Conservation (phyloP, 495 filamentous ascomycete genomes). For the Tuber umbilicatum region DNA sequence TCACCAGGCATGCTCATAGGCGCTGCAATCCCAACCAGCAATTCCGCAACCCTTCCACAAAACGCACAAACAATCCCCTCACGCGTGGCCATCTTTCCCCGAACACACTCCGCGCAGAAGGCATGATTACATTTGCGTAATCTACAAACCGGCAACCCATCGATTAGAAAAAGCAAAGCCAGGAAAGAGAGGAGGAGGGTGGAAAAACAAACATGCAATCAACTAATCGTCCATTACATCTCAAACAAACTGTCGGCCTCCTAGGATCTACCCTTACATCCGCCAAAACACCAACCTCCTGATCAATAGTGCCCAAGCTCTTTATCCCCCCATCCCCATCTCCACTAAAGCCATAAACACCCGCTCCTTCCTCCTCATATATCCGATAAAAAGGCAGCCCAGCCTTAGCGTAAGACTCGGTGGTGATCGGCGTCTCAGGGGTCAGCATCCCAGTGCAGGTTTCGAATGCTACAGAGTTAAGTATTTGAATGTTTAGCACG, state of each 20-base stretch:
- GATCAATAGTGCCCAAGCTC: conserved; percentile 11
- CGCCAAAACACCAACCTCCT: not conserved
- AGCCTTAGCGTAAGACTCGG: conserved; percentile 38
- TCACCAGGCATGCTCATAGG: conserved; percentile 30
- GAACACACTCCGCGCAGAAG: conserved; percentile 22
- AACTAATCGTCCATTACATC: not conserved
- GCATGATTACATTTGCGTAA: conserved; percentile 22
- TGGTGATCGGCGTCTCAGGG: conserved; percentile 44
- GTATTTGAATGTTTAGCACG: conserved; percentile 46
- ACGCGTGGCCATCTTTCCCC: not conserved
- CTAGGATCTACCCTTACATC: conserved; percentile 6
- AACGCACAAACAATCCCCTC: not conserved
- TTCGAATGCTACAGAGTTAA: conserved; percentile 43
- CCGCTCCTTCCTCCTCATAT: conserved; percentile 31
- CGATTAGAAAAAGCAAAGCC: not conserved
- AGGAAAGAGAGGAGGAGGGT: no score
- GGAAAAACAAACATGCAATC: conserved; percentile 19
- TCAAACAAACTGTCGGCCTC: not conserved
- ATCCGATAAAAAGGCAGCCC: conserved; percentile 45
- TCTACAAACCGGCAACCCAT: not conserved
- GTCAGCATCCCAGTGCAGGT: conserved; percentile 41
- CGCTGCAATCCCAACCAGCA: conserved; percentile 20
- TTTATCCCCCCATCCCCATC: not conserved
- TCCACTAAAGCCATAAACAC: conserved; percentile 4
- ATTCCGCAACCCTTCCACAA: not conserved